Conservation (phyloP, 768 basidiomycete species). For the Pulveroboletus sp. region DNA sequence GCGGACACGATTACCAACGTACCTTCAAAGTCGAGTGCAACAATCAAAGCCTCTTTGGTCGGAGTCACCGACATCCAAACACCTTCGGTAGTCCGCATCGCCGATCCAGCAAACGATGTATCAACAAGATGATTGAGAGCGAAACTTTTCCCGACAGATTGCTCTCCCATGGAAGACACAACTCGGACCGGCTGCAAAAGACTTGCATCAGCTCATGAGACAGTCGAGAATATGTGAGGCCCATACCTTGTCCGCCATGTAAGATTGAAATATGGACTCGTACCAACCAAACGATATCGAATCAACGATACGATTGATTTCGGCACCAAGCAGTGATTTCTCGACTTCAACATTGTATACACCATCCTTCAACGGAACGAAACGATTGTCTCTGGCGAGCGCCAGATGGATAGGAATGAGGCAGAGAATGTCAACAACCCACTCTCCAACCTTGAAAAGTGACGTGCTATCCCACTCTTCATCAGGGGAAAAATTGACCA, state of each 20-base stretch:
- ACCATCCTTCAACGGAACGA: slow-evolving; percentile 57
- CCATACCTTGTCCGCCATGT: slow-evolving; percentile 51
- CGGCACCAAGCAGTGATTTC: slow-evolving; percentile 52
- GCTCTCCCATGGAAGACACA: slow-evolving; percentile 66
- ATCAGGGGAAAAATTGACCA: neutral
- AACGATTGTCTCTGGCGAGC: slow-evolving; percentile 54
- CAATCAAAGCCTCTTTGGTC: slow-evolving; percentile 49
- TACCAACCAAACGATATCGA: slow-evolving; percentile 61
- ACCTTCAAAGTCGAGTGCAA: slow-evolving; percentile 66
- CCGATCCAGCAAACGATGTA: slow-evolving; percentile 60
- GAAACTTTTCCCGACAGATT: slow-evolving; percentile 60
- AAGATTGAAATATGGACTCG: slow-evolving; percentile 58
- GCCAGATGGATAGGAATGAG: slow-evolving; percentile 64
- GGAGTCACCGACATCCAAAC: slow-evolving; percentile 67
- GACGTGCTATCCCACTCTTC: slow-evolving; percentile 29
- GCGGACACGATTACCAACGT: neutral
- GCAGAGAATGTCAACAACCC: slow-evolving; percentile 57
- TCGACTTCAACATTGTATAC: slow-evolving; percentile 47
- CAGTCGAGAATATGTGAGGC: neutral
- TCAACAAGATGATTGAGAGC: slow-evolving; percentile 57
- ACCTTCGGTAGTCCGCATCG: slow-evolving; percentile 61
- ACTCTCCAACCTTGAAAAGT: slow-evolving; percentile 47
- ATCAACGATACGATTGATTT: slow-evolving; percentile 52
- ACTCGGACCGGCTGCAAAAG: slow-evolving; percentile 50
- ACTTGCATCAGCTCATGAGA: neutral